Conservation (phyloP, 495 filamentous ascomycete genomes). For the Penicillium soppii region DNA sequence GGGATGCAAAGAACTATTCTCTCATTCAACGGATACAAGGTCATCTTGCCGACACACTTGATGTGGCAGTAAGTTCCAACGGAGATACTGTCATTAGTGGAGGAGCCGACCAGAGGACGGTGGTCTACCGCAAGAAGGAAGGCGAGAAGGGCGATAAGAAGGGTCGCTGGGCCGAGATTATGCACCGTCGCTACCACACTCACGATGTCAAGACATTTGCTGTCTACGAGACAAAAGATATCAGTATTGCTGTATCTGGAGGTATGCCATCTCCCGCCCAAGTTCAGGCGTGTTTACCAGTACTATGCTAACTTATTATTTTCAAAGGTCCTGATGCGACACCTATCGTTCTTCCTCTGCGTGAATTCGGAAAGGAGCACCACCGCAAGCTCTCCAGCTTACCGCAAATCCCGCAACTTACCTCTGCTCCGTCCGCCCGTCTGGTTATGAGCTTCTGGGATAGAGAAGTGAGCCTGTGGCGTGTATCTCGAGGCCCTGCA, state of each 20-base stretch:
- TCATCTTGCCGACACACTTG: conserved; percentile 87
- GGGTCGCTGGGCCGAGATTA: conserved; percentile 77
- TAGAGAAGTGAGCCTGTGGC: conserved; percentile 82
- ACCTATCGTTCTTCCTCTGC: conserved; percentile 77
- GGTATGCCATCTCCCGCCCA: conserved; percentile 63
- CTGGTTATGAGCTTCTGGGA: conserved; percentile 93
- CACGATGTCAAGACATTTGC: conserved; percentile 97
- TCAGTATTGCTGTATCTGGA: conserved; percentile 90
- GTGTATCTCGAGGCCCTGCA: conserved; percentile 45
- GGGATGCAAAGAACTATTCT: conserved; percentile 88
- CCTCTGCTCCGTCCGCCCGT: conserved; percentile 66
- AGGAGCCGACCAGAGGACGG: conserved; percentile 85
- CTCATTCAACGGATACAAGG: conserved; percentile 79
- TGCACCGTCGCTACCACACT: conserved; percentile 76
- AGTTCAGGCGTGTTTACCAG: background rate
- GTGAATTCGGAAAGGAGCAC: conserved; percentile 75
- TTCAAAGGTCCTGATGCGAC: conserved; percentile 75
- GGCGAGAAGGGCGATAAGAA: conserved; percentile 57
- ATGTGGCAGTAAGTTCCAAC: conserved; percentile 74
- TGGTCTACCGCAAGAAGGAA: conserved; percentile 63
- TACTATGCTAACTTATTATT: conserved; percentile 32
- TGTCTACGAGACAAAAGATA: conserved; percentile 74
- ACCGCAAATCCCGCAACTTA: conserved; percentile 71
- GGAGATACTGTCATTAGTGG: conserved; percentile 85
- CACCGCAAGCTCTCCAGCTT: conserved; percentile 75